Evolutionary conservation across 805 yeast species (phyloP).

Genomic region (Suhomyces prunicola): DNA sequence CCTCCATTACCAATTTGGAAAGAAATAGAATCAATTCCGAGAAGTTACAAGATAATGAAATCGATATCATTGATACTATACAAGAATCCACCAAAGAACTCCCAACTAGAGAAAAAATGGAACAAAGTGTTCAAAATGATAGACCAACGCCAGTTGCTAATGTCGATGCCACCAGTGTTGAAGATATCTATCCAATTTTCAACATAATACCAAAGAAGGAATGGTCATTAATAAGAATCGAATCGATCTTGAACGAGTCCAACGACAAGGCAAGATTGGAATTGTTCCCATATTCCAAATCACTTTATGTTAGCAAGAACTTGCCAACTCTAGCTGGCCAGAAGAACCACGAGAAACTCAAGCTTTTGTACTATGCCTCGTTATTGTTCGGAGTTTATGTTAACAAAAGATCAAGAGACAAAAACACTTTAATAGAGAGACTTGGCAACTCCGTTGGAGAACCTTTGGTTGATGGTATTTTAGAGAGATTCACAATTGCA

Average conservation of each 20-base stretch:
- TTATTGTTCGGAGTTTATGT: slow-evolving; percentile 76
- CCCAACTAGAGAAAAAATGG: slow-evolving; percentile 69
- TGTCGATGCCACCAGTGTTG: slow-evolving; percentile 75
- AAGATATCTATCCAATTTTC: slow-evolving; percentile 74
- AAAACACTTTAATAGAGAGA: slow-evolving; percentile 57
- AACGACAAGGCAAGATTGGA: slow-evolving; percentile 47
- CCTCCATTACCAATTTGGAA: slow-evolving; percentile 76
- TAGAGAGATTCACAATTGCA: slow-evolving; percentile 67
- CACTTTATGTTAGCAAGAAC: slow-evolving; percentile 53
- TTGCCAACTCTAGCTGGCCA: slow-evolving; percentile 35
- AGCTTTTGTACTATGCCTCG: slow-evolving; percentile 76
- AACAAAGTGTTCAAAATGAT: slow-evolving; percentile 53
- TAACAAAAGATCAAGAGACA: slow-evolving; percentile 60
- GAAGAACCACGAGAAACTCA: slow-evolving; percentile 55
- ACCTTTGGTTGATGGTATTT: slow-evolving; percentile 62
- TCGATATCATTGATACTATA: slow-evolving; percentile 80
- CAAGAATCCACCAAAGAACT: slow-evolving; percentile 63
- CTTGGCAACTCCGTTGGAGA: slow-evolving; percentile 70
- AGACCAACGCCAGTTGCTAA: slow-evolving; percentile 83
- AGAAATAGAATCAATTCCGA: slow-evolving; percentile 86
- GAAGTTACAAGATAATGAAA: slow-evolving; percentile 66
- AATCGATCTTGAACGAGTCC: slow-evolving; percentile 55
- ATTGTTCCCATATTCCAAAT: slow-evolving; percentile 59
- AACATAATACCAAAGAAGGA: slow-evolving; percentile 69
- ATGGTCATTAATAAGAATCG: slow-evolving; percentile 60